Percentiles rank a stretch among this genome's conserved stretches.
Evolutionary conservation across 2,329 filamentous ascomycete species (phyloP).

Genomic region (Penicillium sp.): DNA sequence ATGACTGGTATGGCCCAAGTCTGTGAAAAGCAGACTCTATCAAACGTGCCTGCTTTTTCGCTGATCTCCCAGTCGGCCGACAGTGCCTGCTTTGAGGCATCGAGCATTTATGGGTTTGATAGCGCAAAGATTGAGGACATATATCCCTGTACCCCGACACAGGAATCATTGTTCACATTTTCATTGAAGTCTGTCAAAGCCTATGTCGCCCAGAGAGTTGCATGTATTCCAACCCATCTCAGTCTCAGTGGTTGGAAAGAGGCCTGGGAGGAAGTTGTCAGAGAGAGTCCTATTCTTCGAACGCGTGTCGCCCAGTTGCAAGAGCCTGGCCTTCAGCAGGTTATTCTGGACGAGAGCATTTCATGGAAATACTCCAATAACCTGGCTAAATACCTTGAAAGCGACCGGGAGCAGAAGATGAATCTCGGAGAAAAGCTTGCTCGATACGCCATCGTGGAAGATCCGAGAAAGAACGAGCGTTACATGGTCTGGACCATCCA

Average conservation of each 20-base stretch:
- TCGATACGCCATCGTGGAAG: conserved; percentile 39
- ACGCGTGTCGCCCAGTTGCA: conserved; percentile 48
- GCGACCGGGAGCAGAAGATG: conserved; percentile 34
- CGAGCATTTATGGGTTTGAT: conserved; percentile 38
- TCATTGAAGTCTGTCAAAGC: conserved; percentile 48
- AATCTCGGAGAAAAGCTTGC: conserved; percentile 41
- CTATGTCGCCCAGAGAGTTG: conserved; percentile 51
- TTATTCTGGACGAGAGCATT: conserved; percentile 38
- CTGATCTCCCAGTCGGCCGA: conserved; percentile 39
- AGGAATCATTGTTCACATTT: conserved; percentile 51
- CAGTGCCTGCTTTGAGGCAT: conserved; percentile 41
- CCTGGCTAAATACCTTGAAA: conserved; percentile 31
- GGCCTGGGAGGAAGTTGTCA: conserved; percentile 50
- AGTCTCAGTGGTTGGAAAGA: conserved; percentile 44
- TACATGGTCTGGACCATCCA: conserved; percentile 57
- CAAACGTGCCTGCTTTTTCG: conserved; percentile 32
- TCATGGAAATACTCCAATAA: conserved; percentile 34
- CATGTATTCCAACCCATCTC: conserved; percentile 41
- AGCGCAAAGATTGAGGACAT: conserved; percentile 41
- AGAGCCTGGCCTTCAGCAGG: conserved; percentile 40
- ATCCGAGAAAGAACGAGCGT: conserved; percentile 26
- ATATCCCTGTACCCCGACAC: conserved; percentile 47
- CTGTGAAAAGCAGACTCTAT: conserved; percentile 30
- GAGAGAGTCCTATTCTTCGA: conserved; percentile 50
- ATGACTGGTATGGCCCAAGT: conserved; percentile 48